A percentile compares a stretch with the other conserved stretches of the same genome.
Conservation (phyloP, 352 stramenopile species). For the Phytophthora podocarpi region DNA sequence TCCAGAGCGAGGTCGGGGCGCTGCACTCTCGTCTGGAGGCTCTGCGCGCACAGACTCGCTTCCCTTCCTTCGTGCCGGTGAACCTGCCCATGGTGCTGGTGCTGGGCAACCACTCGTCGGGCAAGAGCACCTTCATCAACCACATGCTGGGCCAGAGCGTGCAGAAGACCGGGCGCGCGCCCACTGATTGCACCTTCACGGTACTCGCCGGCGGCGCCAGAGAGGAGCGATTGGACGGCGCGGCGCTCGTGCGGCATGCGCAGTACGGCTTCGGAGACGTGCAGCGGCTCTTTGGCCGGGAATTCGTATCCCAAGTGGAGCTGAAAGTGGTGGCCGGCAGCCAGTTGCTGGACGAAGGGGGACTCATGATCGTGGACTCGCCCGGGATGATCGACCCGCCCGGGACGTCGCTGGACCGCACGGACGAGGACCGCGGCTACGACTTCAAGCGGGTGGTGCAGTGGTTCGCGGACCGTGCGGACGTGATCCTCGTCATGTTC, state of each 20-base stretch:
- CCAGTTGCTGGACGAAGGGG: constrained; percentile 70
- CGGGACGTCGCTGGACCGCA: constrained; percentile 58
- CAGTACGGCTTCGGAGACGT: constrained; percentile 87
- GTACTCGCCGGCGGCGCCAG: constrained; percentile 71
- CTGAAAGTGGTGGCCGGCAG: constrained; percentile 80
- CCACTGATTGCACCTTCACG: constrained; percentile 87
- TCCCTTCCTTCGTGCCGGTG: constrained; percentile 80
- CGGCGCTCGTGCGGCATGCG: constrained; percentile 68
- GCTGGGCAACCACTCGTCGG: constrained; percentile 86
- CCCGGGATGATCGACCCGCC: constrained; percentile 89
- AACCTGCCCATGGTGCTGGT: constrained; percentile 87
- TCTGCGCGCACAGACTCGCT: constrained; percentile 69
- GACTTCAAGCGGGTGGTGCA: constrained; percentile 89
- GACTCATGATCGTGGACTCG: constrained; percentile 88
- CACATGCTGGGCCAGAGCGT: constrained; percentile 85
- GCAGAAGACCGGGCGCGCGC: constrained; percentile 82
- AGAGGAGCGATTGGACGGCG: constrained; percentile 78
- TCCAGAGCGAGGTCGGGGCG: constrained; percentile 71
- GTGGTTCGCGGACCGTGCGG: constrained; percentile 85
- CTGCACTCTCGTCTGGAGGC: constrained; percentile 76
- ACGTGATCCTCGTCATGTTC: constrained; percentile 91
- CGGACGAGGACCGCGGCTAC: constrained; percentile 80
- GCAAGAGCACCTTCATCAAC: constrained; percentile 90
- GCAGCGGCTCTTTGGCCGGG: constrained; percentile 72
- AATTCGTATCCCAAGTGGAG: constrained; percentile 88